Conservation (phyloP, 345 rosid species). For the Aquilaria malaccensis region DNA sequence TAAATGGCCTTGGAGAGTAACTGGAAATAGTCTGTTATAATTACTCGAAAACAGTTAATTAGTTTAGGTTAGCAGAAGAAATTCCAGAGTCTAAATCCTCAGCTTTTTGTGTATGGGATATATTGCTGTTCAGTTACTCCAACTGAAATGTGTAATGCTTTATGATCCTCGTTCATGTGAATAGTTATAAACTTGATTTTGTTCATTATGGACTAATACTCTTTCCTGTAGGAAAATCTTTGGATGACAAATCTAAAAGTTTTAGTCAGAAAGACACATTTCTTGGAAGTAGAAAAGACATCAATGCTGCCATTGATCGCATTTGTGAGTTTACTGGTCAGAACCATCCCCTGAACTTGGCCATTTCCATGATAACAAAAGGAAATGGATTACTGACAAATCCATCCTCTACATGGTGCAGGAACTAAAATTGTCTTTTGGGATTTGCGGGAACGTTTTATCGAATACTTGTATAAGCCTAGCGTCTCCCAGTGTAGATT, state of each 20-base stretch:
- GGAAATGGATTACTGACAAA: slow-evolving; percentile 12
- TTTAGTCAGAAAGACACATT: slow-evolving; percentile 66
- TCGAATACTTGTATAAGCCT: slow-evolving; percentile 76
- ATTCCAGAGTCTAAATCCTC: too few relatives aligned
- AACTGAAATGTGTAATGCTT: too few relatives aligned
- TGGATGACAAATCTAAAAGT: slow-evolving; percentile 64
- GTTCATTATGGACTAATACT: slow-evolving; percentile 5
- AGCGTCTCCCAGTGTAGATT: slow-evolving; percentile 67
- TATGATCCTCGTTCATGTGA: too few relatives aligned
- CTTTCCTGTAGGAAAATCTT: slow-evolving; percentile 38
- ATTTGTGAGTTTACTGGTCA: slow-evolving; percentile 86
- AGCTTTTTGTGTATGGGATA: too few relatives aligned
- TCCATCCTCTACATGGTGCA: slow-evolving; percentile 28
- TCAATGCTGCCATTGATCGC: slow-evolving; percentile 84
- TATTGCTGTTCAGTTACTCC: too few relatives aligned
- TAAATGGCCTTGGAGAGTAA: background rate
- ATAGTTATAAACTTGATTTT: background rate
- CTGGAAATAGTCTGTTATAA: background rate
- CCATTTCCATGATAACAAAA: slow-evolving; percentile 6
- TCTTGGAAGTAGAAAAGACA: slow-evolving; percentile 82
- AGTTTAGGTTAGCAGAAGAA: too few relatives aligned
- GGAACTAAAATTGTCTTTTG: slow-evolving; percentile 91
- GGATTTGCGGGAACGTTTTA: slow-evolving; percentile 82
- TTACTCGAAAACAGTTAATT: too few relatives aligned
- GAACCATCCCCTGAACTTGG: slow-evolving; percentile 7